Evolutionary conservation across 257 asterid genomes (phyloP).

Genomic region (Lavandula angustifolia): DNA sequence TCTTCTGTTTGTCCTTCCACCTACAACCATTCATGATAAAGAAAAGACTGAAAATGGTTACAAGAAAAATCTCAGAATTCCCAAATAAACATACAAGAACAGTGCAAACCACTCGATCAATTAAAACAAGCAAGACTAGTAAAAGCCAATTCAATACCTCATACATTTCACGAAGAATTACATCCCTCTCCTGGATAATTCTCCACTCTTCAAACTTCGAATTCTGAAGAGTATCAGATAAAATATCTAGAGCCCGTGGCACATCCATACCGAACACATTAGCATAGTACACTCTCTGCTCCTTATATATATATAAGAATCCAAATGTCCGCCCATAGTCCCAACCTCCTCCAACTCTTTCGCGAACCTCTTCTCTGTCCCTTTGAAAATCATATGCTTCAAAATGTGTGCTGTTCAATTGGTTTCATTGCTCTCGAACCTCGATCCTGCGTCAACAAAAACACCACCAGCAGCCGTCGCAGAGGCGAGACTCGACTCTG

Average conservation of each 20-base stretch:
- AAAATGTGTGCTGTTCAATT: constrained; percentile 92
- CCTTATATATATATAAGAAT: constrained; percentile 89
- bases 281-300: constrained; percentile 87
- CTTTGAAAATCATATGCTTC: constrained; percentile 96
- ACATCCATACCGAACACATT: constrained; percentile 71
- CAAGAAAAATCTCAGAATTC: background rate
- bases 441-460: constrained; percentile 91
- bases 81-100: background rate
- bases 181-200: constrained; percentile 80
- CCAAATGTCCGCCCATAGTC: constrained; percentile 95
- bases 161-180: constrained; percentile 90
- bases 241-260: constrained; percentile 65
- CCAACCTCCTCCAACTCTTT: constrained; percentile 87
- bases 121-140: constrained; percentile 4
- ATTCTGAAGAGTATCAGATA: constrained; percentile 85
- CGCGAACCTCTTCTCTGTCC: constrained; percentile 69
- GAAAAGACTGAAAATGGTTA: constrained; percentile 11
- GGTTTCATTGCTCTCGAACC: constrained; percentile 76
- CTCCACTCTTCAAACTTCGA: constrained; percentile 67
- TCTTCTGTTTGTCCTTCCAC: constrained; percentile 88
- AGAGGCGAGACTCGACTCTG: constrained; percentile 70
- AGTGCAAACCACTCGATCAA: constrained; percentile 9
- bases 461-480: constrained; percentile 88
- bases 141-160: constrained; percentile 54
- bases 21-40: constrained; percentile 38